Evolutionary conservation across 768 basidiomycete genomes (phyloP), one percentile per base, ranked within the genome.

Genomic region (Suillus tomentosus): DNA sequence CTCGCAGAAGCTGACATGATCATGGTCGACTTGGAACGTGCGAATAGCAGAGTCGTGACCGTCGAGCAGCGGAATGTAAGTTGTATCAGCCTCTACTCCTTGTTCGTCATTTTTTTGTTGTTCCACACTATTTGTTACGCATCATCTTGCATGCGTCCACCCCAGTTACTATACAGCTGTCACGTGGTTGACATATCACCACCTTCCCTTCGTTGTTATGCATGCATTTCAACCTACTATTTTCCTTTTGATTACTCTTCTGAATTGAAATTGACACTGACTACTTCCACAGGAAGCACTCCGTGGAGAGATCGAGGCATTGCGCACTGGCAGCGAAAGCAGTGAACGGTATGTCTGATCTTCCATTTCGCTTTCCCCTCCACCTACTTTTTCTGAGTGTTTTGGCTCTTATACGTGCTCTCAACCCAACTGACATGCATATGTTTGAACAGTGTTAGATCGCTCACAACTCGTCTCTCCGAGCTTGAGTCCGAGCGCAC

Each of bases 1-100:
- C 84, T 98, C 24, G 90, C 92, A 0, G 96, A 99, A 73, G 84
- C 96, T 63, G 97, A 99, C 72, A 92, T 98, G 88, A 87, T 98
- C 69, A 90, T 92, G 31, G 92, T 91, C 14, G 97, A 99, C 78
- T 81, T 99, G 48, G 94, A 96, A 69, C 85, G 95, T 19, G 95
- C 97, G n/a, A 99, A 96, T 71, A 92, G 88, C 70, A 88, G 96
- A 19, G 92, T 98, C 3, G 94, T 92, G 0, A 88, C 91, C 3
- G 91, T 99, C 43, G 96, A 99, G 76, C 85, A 95, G 66, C 85
- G 97, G 59, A 99, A 99, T 79, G 94, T 95, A 67, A 62, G 85
- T 74, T 54, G 17, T 24, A 5, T 22, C 10, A 53, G 47, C 63
- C 43, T 19, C 62, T 39, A 27, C 53, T 37, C 40, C 22, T 10